These are phyloP conservation scores for Gossypium aridum DNA, from an alignment of 441 rosid species.

Conservation along the genomic window DNA sequence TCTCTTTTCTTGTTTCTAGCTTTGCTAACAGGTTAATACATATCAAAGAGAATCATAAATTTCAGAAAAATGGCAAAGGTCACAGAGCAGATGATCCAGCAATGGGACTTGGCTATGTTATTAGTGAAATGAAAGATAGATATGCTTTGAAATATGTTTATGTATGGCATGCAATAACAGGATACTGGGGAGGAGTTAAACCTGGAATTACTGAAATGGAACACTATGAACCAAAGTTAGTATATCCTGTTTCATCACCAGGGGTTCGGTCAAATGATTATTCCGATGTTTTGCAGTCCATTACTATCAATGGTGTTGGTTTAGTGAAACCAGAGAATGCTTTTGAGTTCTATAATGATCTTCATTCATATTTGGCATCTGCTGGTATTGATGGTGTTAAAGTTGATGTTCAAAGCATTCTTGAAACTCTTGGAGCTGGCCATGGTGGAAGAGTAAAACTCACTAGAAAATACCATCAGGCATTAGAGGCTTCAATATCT, in stretches of 20 bases:
- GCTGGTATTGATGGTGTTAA: constrained; percentile 63
- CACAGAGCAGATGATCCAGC: constrained; percentile 42
- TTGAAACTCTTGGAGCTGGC: constrained; percentile 65
- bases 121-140: constrained; percentile 34
- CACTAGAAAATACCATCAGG: constrained; percentile 53
- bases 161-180: constrained; percentile 67
- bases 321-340: constrained; percentile 58
- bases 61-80: constrained; percentile 50
- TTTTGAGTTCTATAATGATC: constrained; percentile 45
- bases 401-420: constrained; percentile 62
- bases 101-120: constrained; percentile 34
- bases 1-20: constrained; percentile 22
- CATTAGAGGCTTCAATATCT: constrained; percentile 57
- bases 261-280: constrained; percentile 41
- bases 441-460: constrained; percentile 70
- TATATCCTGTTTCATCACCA: constrained; percentile 42
- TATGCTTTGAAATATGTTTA: constrained; percentile 48
- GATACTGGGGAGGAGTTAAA: constrained; percentile 64
- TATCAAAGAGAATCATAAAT: constrained; percentile 56
- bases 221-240: constrained; percentile 43
- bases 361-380: constrained; percentile 54
- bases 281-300: constrained; percentile 31
- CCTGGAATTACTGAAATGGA: constrained; percentile 45
- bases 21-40: constrained; percentile 47
- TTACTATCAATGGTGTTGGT: constrained; percentile 43